Evolutionary conservation across 148 eudicot species (phyloP).

Genomic region (Silene latifolia): DNA sequence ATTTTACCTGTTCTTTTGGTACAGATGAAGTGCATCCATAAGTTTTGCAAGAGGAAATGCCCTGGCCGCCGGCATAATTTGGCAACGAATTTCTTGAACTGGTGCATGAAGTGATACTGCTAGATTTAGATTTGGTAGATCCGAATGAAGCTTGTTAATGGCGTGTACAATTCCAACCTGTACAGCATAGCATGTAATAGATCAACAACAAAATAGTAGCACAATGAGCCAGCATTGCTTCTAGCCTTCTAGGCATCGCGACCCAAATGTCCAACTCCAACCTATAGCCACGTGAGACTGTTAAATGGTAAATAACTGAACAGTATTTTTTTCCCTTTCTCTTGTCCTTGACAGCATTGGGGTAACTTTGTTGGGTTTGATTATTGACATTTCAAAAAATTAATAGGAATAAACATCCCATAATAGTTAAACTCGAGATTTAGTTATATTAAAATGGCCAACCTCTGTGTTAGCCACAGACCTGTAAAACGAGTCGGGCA

Average conservation of each 20-base stretch:
- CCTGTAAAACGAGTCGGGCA: too few relatives aligned
- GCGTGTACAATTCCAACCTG: constrained; percentile 95
- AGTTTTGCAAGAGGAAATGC: constrained; percentile 92
- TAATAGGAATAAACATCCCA: too few relatives aligned
- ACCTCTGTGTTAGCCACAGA: neutral
- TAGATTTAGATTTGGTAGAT: constrained; percentile 74
- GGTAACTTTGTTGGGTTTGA: neutral
- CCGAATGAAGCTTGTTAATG: constrained; percentile 71
- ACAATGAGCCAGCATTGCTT: neutral
- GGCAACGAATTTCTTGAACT: constrained; percentile 93
- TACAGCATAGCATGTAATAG: constrained; percentile 12
- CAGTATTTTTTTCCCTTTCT: neutral
- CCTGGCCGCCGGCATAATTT: constrained; percentile 98
- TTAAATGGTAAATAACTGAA: neutral
- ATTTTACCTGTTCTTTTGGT: constrained; percentile 69
- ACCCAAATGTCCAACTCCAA: neutral
- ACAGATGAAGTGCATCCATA: constrained; percentile 71
- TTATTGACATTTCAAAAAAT: neutral
- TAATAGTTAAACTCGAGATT: too few relatives aligned
- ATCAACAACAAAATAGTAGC: constrained; percentile 11
- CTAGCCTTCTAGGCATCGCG: too few relatives aligned
- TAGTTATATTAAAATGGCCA: neutral
- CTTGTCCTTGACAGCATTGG: neutral
- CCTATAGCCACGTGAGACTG: neutral
- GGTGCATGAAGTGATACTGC: constrained; percentile 99